Percentiles rank a stretch among this genome's conserved stretches.
Conservation (phyloP, 805 yeast genomes). For the Wickerhamomyces ciferrii region DNA sequence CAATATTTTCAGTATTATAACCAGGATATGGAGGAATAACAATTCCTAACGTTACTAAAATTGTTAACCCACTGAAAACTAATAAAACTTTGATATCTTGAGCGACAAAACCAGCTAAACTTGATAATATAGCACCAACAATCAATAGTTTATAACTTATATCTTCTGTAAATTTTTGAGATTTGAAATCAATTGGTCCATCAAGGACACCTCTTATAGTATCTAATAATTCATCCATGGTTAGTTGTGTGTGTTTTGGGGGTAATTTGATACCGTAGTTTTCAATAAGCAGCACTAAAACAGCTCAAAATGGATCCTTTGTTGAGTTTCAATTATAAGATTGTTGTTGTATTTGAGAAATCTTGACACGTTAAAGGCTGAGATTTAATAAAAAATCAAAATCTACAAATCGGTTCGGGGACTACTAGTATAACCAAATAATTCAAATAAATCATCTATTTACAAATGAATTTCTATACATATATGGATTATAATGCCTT, state of each 20-base stretch:
- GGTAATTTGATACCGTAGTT: no score
- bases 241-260: no score
- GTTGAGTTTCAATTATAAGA: no score
- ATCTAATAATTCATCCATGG: neutral
- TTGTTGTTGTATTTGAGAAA: no score
- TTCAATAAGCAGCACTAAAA: no score
- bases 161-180: constrained; percentile 9
- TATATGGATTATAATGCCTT: constrained; percentile 2
- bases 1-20: constrained; percentile 6
- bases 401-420: neutral
- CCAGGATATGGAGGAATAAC: constrained; percentile 16
- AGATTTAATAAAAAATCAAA: no score
- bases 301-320: no score
- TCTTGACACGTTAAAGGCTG: no score
- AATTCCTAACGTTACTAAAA: constrained; percentile 3
- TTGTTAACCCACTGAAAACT: neutral
- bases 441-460: neutral
- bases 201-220: constrained; percentile 7
- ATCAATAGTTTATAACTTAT: constrained; percentile 2
- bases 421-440: neutral
- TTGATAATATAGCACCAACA: constrained; percentile 7
- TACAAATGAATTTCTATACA: neutral
- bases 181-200: constrained; percentile 14
- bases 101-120: constrained; percentile 6
- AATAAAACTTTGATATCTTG: constrained; percentile 5